Base-by-base conservation (phyloP, 169 alveolate species). In the Eimeria falciformis region DNA sequence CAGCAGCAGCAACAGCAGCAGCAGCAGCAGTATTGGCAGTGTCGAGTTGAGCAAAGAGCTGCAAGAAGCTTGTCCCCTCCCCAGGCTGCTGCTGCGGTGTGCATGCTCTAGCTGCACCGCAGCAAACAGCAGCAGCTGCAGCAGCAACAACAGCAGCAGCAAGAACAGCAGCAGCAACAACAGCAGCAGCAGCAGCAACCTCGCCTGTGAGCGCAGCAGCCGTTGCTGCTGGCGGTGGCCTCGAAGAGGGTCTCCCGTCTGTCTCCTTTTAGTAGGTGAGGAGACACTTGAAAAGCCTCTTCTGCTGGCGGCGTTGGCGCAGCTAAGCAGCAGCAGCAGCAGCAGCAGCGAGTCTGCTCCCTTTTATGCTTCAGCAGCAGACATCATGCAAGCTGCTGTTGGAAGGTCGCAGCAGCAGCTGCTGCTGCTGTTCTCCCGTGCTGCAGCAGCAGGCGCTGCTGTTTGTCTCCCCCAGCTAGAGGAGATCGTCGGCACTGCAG, bases 11-110 rank as follows among this genome's bases (percentile, higher is more conserved):
- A 58, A 21, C 71, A 14, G 18, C 33, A 58, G 58, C 58, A n/a
- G 18, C 71, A 58, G 71, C 71, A 58, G 71, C 71, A 58, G 71
- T 5, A 58, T 7, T 27, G 7, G 71, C 71, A 58, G 71, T 27
- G 62, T 50, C n/a, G 7, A 7, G 14, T 50, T 50, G 62, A 50
- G 62, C 62, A 50, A n/a, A 21, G 29, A 58, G 27, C 71, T 11
- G 18, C 33, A 58, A n/a, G 71, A 5, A 27, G 71, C 29, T 11
- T 21, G 7, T 7, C 71, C 29, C 71, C 25, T 7, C 27, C 71
- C 29, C 33, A 9, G 11, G 71, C 11, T 7, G 33, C 29, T 9
- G 9, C 25, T 58, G 5, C 5, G 27, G 71, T 21, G 71, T 58
- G 62, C 21, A 27, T 7, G 71, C 9, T 9, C 9, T 58, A 9